Evolutionary conservation across 1,284 basidiomycete species (phyloP), one percentile per base, ranked within the genome.

Genomic region (Tilletia walkeri): DNA sequence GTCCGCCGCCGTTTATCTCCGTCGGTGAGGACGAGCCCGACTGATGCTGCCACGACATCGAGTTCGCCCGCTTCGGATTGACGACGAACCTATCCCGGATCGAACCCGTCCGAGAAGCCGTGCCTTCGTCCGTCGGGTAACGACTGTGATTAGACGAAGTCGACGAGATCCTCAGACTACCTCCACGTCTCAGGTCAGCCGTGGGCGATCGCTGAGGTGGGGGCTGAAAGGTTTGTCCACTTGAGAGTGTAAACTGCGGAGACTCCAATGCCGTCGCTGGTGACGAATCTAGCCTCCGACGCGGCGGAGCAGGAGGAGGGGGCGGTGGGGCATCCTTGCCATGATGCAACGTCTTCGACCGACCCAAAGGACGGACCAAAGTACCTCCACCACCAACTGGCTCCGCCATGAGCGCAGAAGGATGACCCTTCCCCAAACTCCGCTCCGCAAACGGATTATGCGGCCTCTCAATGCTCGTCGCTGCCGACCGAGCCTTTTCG

Each of bases 261-360:
- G 70, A 53, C 36, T 73, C 59, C 30, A 36, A 18, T 70, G 69
- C 75, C 70, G 75, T 79, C 79, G 30, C 80, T 78, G 16, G 80
- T 76, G 56, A 81, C 76, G 7, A 75, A 76, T 56, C 79, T 77
- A 2, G 77, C 66, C 38, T 77, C 75, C 48, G 80, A 72, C 39
- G 72, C 66, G 54, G 79, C 34, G 67, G 71, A 20, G 69, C 72
- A 2, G 38, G 72, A 69, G 72, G 36, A 67, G 70, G 61, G 67
- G 74, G 47, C 69, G 79, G 36, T 74, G 76, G 45, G 68, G 72
- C 16, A 70, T 68, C 3, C 39, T 68, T 68, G 49, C 50, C 68
- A 30, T 53, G 41, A 9, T 45, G 69, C 61, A 66, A 54, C 9
- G 79, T 81, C 69, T 80, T 81, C 38, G 72, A 73, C n/a, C 79